These are phyloP conservation scores for Neocallimastix lanati DNA, from an alignment of 192 early-diverging fungal genomes.

Conservation along the genomic window DNA sequence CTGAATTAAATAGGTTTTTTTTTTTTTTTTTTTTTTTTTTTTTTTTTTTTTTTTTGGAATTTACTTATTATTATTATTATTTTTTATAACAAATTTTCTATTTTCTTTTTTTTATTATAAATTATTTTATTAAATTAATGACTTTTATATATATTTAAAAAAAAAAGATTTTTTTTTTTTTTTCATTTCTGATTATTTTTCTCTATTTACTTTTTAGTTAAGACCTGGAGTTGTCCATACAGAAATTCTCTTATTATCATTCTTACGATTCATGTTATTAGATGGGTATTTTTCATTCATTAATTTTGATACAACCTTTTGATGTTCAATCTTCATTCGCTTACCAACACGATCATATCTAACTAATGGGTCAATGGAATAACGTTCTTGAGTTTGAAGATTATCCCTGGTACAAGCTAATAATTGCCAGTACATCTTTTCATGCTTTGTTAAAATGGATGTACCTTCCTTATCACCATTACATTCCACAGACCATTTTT, in stretches of 20 bases:
- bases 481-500: not conserved
- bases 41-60: too few species aligned
- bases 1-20: too few species aligned
- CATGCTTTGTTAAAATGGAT: not conserved
- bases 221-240: not conserved
- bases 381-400: not conserved
- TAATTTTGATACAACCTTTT: not conserved
- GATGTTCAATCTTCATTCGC: not conserved
- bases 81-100: too few species aligned
- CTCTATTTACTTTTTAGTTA: not conserved
- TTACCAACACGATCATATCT: not conserved
- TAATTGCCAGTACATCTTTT: not conserved
- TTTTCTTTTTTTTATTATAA: too few species aligned
- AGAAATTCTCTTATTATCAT: not conserved
- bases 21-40: too few species aligned
- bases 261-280: not conserved
- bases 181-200: too few species aligned
- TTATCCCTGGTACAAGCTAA: not conserved
- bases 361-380: not conserved
- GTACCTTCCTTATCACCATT: not conserved
- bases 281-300: not conserved
- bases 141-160: too few species aligned
- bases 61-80: too few species aligned
- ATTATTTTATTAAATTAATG: too few species aligned
- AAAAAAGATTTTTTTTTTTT: too few species aligned